phyloP scores from a whole-genome alignment of 805 yeast genomes.

The Teunomyces cretensis region DNA sequence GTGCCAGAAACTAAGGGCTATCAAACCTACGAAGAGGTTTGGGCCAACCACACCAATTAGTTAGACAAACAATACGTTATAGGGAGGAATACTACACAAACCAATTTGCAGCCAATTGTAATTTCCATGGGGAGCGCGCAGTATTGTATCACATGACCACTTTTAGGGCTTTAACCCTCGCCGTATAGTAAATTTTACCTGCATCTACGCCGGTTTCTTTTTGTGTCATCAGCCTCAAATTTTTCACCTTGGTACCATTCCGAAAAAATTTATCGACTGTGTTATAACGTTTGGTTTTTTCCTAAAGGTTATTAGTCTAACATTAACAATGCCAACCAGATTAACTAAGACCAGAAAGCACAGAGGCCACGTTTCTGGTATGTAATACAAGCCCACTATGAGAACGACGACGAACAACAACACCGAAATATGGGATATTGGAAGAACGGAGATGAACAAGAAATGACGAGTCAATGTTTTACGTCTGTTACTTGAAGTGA shows the following conservation, averaged over 20 bases:
- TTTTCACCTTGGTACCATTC: constrained; percentile 6
- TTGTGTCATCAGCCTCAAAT: constrained; percentile 1
- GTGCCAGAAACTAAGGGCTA: constrained; percentile 82
- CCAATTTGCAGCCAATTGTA: constrained; percentile 1
- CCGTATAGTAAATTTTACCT: not conserved
- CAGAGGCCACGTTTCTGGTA: constrained; percentile 99
- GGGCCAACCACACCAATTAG: constrained; percentile 38
- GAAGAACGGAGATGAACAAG: not conserved
- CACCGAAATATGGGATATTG: not conserved
- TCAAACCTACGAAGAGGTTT: constrained; percentile 61
- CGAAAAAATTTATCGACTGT: constrained; percentile 7
- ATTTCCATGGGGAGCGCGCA: not conserved
- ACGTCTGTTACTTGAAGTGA: not conserved
- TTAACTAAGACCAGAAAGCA: constrained; percentile 99
- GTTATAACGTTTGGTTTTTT: constrained; percentile 1
- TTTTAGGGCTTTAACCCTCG: not conserved
- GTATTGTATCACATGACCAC: not conserved
- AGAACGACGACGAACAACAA: not conserved
- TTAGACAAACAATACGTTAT: too few species aligned
- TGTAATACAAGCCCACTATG: constrained; percentile 36
- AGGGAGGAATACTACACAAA: not conserved
- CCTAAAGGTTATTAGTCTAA: constrained; percentile 8
- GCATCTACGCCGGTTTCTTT: not conserved
- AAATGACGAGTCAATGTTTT: not conserved
- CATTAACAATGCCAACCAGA: constrained; percentile 91